Evolutionary conservation across 2,329 filamentous ascomycete genomes (phyloP), one percentile per base, ranked within the genome.

Genomic region (Claviceps monticola): DNA sequence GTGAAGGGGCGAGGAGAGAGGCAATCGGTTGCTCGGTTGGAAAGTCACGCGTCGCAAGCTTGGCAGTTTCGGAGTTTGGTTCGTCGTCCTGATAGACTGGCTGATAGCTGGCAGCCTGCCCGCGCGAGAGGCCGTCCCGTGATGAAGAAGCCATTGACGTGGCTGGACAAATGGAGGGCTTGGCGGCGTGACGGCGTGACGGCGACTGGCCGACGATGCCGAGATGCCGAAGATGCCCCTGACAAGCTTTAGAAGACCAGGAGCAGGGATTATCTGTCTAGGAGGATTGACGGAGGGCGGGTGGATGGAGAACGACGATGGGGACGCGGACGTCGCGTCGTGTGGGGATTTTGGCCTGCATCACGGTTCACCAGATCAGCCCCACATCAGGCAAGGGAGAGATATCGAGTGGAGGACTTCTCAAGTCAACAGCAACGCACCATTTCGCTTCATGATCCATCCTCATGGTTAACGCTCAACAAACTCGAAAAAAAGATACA

Each of bases 21-120:
- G 51, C 54, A 11, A 19, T 11, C 46, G 39, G 14, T 7, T 9
- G 23, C 16, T 49, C 38, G 9, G 38, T 17, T 13, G n/a, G 2
- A n/a, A 13, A 9, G 37, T 43, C n/a, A 3, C 42, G 37, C 23
- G 47, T 37, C 17, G 19, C 47, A 39, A 21, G 38, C 49, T 44
- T 38, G n/a, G 38, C 26, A 8, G 21, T 17, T 43, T 41, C 45
- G 4, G 14, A 34, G 16, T 36, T 8, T 21, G 17, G 49, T 29
- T 55, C 56, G 19, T 66, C 66, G 48, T 66, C 63, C 52, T 68
- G 65, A 53, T 66, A 56, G 21, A 68, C 62, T 11, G 60, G 59
- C 48, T 64, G 61, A 48, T 69, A 69, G 52, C 59, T 61, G 7
- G 59, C 58, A 21, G 53, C 48, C 37, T 45, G 50, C 41, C 51